Evolutionary conservation across 208 protist genomes (phyloP), one percentile per base, ranked within the genome.

Genomic region (Leptomonas pyrrhocoris): DNA sequence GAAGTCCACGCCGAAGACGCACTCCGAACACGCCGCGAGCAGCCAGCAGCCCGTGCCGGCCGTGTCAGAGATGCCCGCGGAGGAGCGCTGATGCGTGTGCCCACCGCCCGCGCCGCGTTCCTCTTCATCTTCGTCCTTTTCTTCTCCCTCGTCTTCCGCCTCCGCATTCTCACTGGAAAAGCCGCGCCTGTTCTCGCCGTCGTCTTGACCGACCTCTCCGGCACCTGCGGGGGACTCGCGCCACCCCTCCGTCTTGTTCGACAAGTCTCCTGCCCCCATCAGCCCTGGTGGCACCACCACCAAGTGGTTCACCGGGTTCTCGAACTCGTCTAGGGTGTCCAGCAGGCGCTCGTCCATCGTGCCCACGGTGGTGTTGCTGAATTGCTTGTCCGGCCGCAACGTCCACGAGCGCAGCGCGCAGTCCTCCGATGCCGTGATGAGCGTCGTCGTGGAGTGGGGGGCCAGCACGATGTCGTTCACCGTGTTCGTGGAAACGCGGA

Each of bases 301-400:
- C 51, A 96, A 75, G 51, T 96, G 88, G 65, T 94, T 94, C 18
- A 96, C 86, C 3, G 91, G 84, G 60, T 89, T 91, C 48, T 88
- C 83, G 51, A 96, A 94, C 73, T 92, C 91, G 50, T 96, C 91
- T 18, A 96, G 78, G 36, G 62, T 90, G 45, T 62, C 64, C 19
- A 96, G 66, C 27, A 96, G 74, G 12, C 90, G 85, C 5, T 87
- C 81, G 12, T 92, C 88, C 28, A 68, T 71, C 40, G 66, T 28
- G 19, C 54, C 64, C 4, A 45, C 60, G 19, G 68, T 23, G 21
- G 56, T 49, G 34, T 43, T 67, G 40, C 40, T 63, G 49, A 57
- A 50, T 53, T 76, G 61, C 53, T 59, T 34, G 30, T 76, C 43
- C 13, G 67, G 74, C 19, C 79, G 63, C 21, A 94, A 80, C 18